A percentile compares a stretch with the other conserved stretches of the same genome.
phyloP scores from a whole-genome alignment of 139 green algal genomes.

The Closterium sp. region DNA sequence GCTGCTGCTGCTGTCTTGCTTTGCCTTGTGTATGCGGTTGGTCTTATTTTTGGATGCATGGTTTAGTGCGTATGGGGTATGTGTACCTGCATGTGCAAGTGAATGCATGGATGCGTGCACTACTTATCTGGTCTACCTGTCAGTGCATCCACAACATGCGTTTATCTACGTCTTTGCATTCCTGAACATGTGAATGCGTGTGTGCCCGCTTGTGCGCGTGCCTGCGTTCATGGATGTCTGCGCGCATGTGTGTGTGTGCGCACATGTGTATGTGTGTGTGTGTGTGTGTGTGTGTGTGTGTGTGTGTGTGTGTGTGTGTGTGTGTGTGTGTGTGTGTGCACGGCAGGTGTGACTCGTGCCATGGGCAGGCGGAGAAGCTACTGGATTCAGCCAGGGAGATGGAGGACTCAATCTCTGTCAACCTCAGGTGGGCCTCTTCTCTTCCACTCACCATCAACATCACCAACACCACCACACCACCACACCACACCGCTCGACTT shows the following conservation, averaged over 20 bases:
- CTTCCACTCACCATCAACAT: not conserved
- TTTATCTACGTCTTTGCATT: not conserved
- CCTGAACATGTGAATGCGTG: not conserved
- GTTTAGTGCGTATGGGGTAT: not conserved
- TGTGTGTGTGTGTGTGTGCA: not conserved
- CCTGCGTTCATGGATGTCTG: too few species aligned
- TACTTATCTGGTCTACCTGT: too few species aligned
- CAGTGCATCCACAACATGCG: too few species aligned
- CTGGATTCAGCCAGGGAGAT: conserved; percentile 57
- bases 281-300: not conserved
- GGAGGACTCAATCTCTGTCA: conserved; percentile 56
- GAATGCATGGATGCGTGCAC: not conserved
- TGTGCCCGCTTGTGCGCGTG: not conserved
- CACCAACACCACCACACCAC: not conserved
- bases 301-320: not conserved
- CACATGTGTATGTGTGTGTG: not conserved
- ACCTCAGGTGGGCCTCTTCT: conserved; percentile 37
- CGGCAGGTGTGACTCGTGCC: conserved; percentile 25
- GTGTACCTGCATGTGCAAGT: not conserved
- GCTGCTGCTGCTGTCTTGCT: too few species aligned
- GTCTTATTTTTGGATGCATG: too few species aligned
- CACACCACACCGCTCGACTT: not conserved
- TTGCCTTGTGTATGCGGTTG: too few species aligned
- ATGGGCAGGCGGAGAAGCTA: conserved; percentile 51
- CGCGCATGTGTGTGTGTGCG: not conserved